phyloP scores from a whole-genome alignment of 345 rosid species.

The Capsella bursapastoris region DNA sequence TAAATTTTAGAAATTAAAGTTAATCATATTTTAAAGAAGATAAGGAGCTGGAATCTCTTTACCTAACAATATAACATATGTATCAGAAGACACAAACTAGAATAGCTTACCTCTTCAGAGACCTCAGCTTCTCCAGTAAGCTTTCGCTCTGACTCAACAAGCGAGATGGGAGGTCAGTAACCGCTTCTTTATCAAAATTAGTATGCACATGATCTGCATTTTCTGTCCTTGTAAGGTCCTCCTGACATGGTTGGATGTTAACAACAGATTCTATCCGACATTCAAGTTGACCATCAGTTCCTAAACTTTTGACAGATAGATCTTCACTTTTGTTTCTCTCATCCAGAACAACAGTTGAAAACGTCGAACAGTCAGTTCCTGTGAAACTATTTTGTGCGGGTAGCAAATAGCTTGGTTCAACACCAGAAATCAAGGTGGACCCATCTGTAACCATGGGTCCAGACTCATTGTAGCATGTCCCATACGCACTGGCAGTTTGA shows the following conservation, averaged over 20 bases:
- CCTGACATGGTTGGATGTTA: slow-evolving; percentile 37
- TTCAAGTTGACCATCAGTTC: slow-evolving; percentile 44
- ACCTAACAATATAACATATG: slow-evolving; percentile 16
- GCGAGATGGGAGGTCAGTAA: slow-evolving; percentile 50
- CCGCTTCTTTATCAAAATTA: slow-evolving; percentile 43
- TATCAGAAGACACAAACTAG: slow-evolving; percentile 26
- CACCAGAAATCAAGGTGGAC: slow-evolving; percentile 38
- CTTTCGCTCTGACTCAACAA: slow-evolving; percentile 62
- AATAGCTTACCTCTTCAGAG: slow-evolving; percentile 66
- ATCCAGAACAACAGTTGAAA: slow-evolving; percentile 43
- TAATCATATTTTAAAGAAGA: slow-evolving; percentile 4
- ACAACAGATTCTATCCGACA: slow-evolving; percentile 38
- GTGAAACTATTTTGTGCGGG: slow-evolving; percentile 30
- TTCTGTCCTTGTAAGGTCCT: slow-evolving; percentile 39
- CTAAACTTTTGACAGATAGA: slow-evolving; percentile 36
- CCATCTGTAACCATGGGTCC: slow-evolving; percentile 42
- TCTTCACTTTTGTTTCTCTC: slow-evolving; percentile 48
- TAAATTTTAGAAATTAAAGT: slow-evolving; percentile 32
- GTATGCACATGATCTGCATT: slow-evolving; percentile 35
- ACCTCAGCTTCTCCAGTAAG: slow-evolving; percentile 76
- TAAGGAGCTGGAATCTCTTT: slow-evolving; percentile 12
- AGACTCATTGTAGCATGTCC: slow-evolving; percentile 45
- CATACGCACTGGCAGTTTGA: slow-evolving; percentile 48
- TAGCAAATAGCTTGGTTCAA: slow-evolving; percentile 48
- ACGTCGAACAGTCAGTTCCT: slow-evolving; percentile 34